These are phyloP conservation scores for Euphorbia tirucalli DNA, from an alignment of 345 rosid species.

Conservation along the genomic window DNA sequence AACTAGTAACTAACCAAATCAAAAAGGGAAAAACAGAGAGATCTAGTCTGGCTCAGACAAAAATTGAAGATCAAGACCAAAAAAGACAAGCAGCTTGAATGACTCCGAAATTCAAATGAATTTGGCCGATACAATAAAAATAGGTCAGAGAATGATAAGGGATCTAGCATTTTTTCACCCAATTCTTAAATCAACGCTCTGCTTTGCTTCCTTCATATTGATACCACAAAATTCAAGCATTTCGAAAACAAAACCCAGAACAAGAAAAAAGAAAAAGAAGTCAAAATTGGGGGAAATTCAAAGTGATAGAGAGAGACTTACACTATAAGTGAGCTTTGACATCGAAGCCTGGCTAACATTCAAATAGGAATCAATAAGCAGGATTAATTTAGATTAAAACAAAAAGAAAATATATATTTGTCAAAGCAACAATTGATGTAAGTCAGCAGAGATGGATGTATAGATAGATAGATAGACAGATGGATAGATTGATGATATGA, in stretches of 20 bases:
- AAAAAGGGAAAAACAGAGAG: neutral
- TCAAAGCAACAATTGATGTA: no score
- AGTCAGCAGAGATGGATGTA: no score
- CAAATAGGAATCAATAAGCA: no score
- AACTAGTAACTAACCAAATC: neutral
- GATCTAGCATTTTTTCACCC: conserved; percentile 23
- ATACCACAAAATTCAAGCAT: conserved; percentile 1
- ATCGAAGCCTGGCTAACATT: neutral
- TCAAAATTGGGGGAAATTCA: neutral
- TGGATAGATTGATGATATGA: neutral
- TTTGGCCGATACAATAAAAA: neutral
- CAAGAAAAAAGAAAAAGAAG: neutral
- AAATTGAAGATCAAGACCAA: conserved; percentile 14
- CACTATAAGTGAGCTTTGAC: conserved; percentile 10
- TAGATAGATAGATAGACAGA: neutral
- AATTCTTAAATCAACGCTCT: neutral
- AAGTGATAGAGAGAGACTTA: conserved; percentile 26
- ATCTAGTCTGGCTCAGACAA: conserved; percentile 1
- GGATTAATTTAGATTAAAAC: no score
- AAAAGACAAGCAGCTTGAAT: neutral
- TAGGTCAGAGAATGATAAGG: conserved; percentile 4
- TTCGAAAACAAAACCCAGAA: conserved; percentile 12
- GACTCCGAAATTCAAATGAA: neutral
- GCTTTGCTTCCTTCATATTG: no score
- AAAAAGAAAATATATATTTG: neutral